Percentiles rank a stretch among this genome's conserved stretches.
Conservation (phyloP, 73 alveolate genomes). For the Paramecium sonneborni region DNA sequence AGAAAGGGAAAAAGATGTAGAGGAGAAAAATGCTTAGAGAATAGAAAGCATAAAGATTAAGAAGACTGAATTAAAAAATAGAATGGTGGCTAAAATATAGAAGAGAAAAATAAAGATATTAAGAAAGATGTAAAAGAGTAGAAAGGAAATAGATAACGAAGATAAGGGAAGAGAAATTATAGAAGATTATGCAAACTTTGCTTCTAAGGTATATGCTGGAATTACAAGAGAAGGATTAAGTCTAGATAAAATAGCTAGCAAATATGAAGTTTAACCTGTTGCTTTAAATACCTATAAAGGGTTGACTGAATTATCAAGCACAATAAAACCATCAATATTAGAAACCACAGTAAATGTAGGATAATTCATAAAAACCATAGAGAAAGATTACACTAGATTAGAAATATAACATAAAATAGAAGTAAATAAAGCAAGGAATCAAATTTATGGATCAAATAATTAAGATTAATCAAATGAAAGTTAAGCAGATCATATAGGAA, state of each 20-base stretch:
- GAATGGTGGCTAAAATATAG: conserved; percentile 86
- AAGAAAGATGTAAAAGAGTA: conserved; percentile 94
- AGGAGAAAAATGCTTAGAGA: conserved; percentile 87
- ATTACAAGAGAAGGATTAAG: conserved; percentile 97
- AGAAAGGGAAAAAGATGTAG: conserved; percentile 89
- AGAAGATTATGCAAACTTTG: conserved; percentile 96
- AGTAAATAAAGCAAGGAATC: conserved; percentile 65
- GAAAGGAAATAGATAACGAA: conserved; percentile 88
- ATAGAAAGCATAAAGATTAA: conserved; percentile 85
- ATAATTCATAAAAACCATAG: conserved; percentile 61
- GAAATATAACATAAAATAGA: conserved; percentile 68
- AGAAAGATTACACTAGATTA: conserved; percentile 67
- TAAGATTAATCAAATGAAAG: conserved; percentile 53
- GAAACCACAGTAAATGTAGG: conserved; percentile 68
- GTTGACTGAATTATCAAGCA: conserved; percentile 81
- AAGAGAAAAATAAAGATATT: conserved; percentile 93
- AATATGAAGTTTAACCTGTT: conserved; percentile 96
- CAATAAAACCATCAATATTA: conserved; percentile 73
- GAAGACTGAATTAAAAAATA: conserved; percentile 89
- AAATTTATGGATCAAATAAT: conserved; percentile 61
- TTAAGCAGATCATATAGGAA: conserved; percentile 67
- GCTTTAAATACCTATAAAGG: conserved; percentile 94
- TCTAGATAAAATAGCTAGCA: conserved; percentile 95
- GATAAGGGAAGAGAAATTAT: conserved; percentile 92
- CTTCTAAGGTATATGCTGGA: conserved; percentile 97